Evolutionary conservation across 1,284 basidiomycete species (phyloP).

Genomic region (Apiotrichum brassicae): DNA sequence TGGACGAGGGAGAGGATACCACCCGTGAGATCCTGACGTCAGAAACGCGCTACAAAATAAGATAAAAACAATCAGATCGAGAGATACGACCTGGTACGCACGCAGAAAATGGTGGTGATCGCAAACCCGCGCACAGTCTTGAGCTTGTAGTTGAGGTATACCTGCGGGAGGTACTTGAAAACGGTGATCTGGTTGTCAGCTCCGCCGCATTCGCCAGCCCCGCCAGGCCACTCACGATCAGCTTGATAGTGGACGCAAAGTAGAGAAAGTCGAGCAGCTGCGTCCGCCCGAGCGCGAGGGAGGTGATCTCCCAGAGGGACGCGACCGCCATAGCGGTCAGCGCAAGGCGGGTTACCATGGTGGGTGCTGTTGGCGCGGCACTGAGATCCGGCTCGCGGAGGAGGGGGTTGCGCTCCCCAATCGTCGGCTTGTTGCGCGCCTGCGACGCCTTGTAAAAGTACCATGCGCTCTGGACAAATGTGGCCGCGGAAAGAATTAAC

Average conservation of each 20-base stretch:
- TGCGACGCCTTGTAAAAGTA: conserved; percentile 18
- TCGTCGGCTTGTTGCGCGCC: neutral
- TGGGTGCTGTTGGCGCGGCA: conserved; percentile 21
- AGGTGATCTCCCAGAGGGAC: conserved; percentile 14
- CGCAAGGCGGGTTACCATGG: conserved; percentile 20
- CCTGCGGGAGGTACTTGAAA: conserved; percentile 46
- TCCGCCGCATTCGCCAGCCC: neutral
- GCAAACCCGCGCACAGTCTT: conserved; percentile 40
- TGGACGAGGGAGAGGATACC: conserved; percentile 42
- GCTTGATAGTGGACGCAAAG: conserved; percentile 39
- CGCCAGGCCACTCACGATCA: conserved; percentile 11
- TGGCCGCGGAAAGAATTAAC: conserved; percentile 29
- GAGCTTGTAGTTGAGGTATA: conserved; percentile 37
- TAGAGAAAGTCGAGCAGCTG: conserved; percentile 44
- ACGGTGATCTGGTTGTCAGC: conserved; percentile 22
- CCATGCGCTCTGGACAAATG: conserved; percentile 28
- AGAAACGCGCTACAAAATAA: neutral
- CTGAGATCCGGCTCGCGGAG: neutral
- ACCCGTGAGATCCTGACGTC: conserved; percentile 39
- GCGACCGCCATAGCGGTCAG: conserved; percentile 24
- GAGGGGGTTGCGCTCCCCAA: conserved; percentile 5
- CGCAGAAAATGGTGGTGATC: conserved; percentile 33
- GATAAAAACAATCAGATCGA: neutral
- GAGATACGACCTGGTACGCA: conserved; percentile 20
- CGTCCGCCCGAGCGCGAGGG: conserved; percentile 26